Base-by-base conservation (phyloP, 805 yeast species). In the Hanseniaspora pseudoguilliermondii region DNA sequence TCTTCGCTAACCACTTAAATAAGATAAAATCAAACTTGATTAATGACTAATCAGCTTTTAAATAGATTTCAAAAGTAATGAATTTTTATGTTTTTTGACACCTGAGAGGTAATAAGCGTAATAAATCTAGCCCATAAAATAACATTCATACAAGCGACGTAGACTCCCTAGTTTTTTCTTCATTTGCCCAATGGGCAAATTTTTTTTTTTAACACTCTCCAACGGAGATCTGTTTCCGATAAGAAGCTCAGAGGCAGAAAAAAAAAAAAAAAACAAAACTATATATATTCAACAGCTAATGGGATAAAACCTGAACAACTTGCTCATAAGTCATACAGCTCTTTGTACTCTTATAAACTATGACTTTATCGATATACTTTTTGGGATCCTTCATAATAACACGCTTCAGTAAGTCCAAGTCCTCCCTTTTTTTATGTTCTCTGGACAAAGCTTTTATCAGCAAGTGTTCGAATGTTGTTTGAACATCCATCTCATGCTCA, bases 401-500 rank as follows among this genome's bases (percentile, higher is more conserved):
- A 10, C 16, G 66, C 66, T 57, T 60, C 59, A 27, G 49, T 54
- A 35, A 47, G 62, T 15, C 69, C 73, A 13, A 58, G 55, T 46
- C 59, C 58, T 58, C 52, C 64, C 6, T 13, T 5, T 36, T 29
- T 32, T 44, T 38, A 36, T 32, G 42, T 16, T 49, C 55, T 25
- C 21, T 25, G 9, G 54, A 55, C n/a, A 55, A 18, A 5, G 49
- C 89, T 66, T 93, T 93, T 23, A 74, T 70, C 2, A 91, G 78
- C 40, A 95, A 73, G 60, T 86, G 77, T 58, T 73, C 73, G 56
- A 91, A 68, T 0, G 97, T 91, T 25, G 85, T 82, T 18, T 71
- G 69, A 62, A 84, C 77, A 60, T 76, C 77, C 96, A 96, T 88
- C 1, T 79, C 81, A 61, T 90, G 95, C 61, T 91, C 97, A 5